Conservation (phyloP, 768 basidiomycete genomes). For the Udeniomyces megalosporus region DNA sequence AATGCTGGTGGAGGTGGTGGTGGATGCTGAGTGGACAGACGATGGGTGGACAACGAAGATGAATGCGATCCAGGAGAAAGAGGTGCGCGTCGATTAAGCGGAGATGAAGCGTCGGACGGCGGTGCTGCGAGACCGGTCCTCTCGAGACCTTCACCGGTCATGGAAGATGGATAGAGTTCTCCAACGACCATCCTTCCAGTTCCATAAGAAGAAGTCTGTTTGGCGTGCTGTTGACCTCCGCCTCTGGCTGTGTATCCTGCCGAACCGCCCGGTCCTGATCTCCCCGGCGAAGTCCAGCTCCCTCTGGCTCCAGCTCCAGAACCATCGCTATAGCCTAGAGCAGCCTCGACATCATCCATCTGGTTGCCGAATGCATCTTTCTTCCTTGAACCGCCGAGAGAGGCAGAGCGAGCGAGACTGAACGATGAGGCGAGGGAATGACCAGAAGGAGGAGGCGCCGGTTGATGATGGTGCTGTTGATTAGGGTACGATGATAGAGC, state of each 20-base stretch:
- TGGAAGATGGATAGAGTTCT: not conserved
- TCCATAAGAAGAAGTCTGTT: not conserved
- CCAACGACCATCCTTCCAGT: not conserved
- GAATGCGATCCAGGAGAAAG: not conserved
- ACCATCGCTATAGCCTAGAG: slow-evolving; percentile 1
- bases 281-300: not conserved
- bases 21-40: too few species aligned
- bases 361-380: slow-evolving; percentile 13
- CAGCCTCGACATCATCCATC: slow-evolving; percentile 15
- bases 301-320: not conserved
- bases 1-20: not conserved
- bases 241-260: not conserved
- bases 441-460: not conserved
- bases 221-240: not conserved
- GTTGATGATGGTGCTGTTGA: not conserved
- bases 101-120: not conserved
- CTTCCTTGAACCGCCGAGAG: slow-evolving; percentile 7
- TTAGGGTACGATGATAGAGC: not conserved
- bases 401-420: slow-evolving; percentile 10
- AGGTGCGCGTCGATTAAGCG: not conserved
- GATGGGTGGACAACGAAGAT: too few species aligned
- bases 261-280: not conserved
- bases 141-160: not conserved
- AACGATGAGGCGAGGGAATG: not conserved
- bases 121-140: not conserved